Evolutionary conservation across 768 basidiomycete genomes (phyloP).

Genomic region (Symmetrospora coprosmae): DNA sequence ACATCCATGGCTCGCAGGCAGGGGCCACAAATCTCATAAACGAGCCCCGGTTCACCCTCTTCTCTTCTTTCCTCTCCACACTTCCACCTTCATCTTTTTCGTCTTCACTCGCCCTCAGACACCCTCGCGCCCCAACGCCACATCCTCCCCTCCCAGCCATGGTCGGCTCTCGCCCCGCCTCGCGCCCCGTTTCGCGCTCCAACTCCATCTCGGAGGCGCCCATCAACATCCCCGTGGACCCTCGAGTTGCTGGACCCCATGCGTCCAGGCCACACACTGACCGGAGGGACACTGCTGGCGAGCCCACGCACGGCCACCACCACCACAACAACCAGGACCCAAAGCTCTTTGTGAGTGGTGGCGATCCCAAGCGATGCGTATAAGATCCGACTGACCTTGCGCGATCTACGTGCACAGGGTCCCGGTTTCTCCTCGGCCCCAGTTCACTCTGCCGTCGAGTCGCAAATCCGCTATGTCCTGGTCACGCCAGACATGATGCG

Average conservation of each 20-base stretch:
- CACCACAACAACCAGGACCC: slow-evolving; percentile 9
- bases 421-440: slow-evolving; percentile 18
- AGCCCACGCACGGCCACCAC: neutral
- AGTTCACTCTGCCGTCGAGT: neutral
- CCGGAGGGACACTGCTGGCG: neutral
- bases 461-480: slow-evolving; percentile 8
- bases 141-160: no score
- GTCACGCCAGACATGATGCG: slow-evolving; percentile 13
- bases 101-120: no score
- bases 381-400: no score
- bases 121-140: no score
- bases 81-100: no score
- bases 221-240: slow-evolving; percentile 27
- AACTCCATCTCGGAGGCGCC: slow-evolving; percentile 29
- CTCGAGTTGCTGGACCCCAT: slow-evolving; percentile 18
- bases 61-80: no score
- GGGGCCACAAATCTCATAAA: no score
- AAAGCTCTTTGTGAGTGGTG: slow-evolving; percentile 6
- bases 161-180: slow-evolving; percentile 1
- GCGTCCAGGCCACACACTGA: neutral
- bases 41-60: no score
- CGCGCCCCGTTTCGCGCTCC: slow-evolving; percentile 19
- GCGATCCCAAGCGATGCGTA: neutral
- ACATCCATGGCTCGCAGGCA: no score
- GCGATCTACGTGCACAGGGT: neutral